These are phyloP conservation scores for Brettanomyces naardenensis DNA, from an alignment of 805 yeast genomes.

Conservation along the genomic window DNA sequence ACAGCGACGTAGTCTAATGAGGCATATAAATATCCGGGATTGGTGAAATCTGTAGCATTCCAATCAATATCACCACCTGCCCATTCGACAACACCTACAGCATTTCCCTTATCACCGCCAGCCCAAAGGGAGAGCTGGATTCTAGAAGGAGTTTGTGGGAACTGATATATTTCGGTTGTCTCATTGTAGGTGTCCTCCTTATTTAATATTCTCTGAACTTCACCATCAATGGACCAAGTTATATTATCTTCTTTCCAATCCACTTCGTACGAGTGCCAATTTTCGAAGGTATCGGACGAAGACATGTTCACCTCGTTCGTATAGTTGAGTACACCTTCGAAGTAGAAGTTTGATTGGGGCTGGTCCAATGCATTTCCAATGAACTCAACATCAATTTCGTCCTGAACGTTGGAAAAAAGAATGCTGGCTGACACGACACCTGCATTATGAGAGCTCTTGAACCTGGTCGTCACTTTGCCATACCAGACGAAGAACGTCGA, in stretches of 20 bases:
- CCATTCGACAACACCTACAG: constrained; percentile 66
- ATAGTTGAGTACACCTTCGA: constrained; percentile 65
- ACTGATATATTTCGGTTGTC: constrained; percentile 48
- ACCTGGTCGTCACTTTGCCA: constrained; percentile 63
- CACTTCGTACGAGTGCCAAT: constrained; percentile 67
- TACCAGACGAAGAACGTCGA: constrained; percentile 81
- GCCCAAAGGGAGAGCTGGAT: constrained; percentile 76
- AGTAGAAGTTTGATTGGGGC: constrained; percentile 76
- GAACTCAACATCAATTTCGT: constrained; percentile 85
- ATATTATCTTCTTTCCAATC: constrained; percentile 76
- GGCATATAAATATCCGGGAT: constrained; percentile 78
- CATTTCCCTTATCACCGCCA: constrained; percentile 51
- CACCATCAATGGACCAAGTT: constrained; percentile 70
- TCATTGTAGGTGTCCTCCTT: constrained; percentile 54
- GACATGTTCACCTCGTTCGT: constrained; percentile 42
- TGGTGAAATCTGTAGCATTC: constrained; percentile 63
- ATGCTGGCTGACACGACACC: constrained; percentile 87
- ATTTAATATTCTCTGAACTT: constrained; percentile 53
- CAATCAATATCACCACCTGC: constrained; percentile 86
- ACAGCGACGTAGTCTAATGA: constrained; percentile 52
- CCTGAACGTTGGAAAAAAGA: constrained; percentile 75
- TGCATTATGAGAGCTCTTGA: constrained; percentile 64
- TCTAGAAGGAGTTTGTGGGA: constrained; percentile 70
- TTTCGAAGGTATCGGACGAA: constrained; percentile 47
- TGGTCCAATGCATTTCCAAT: constrained; percentile 64